Conservation (phyloP, 2,329 filamentous ascomycete genomes). For the Aspergillus floridensis region DNA sequence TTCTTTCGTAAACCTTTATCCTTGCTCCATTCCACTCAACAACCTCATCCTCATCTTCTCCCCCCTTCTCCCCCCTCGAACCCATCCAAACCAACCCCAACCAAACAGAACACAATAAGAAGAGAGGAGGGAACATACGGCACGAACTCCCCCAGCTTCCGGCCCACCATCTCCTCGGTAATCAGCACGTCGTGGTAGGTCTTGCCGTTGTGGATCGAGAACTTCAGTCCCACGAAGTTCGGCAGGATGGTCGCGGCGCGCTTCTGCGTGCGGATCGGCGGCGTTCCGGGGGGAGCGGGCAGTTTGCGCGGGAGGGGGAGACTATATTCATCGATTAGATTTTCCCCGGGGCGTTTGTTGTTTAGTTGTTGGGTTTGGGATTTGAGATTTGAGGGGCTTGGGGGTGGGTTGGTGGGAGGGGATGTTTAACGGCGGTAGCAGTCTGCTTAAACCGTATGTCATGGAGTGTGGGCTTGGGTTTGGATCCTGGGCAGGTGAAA, state of each 20-base stretch:
- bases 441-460: no score
- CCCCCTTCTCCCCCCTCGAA: no score
- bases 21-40: no score
- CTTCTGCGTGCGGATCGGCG: slow-evolving; percentile 80
- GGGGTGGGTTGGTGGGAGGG: background rate
- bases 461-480: no score
- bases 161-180: slow-evolving; percentile 94
- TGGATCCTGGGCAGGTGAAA: no score
- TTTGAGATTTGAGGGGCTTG: background rate
- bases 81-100: background rate
- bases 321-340: slow-evolving; percentile 23
- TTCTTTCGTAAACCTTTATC: no score
- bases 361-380: background rate
- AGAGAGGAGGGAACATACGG: slow-evolving; percentile 59
- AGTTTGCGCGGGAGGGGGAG: slow-evolving; percentile 42
- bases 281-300: slow-evolving; percentile 59
- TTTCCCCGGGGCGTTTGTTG: background rate
- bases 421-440: no score
- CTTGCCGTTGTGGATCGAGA: slow-evolving; percentile 91
- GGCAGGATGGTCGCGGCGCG: slow-evolving; percentile 86
- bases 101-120: background rate
- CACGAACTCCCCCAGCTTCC: slow-evolving; percentile 91
- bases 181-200: slow-evolving; percentile 77
- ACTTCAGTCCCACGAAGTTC: slow-evolving; percentile 85
- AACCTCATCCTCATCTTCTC: no score